Percentiles rank a stretch among this genome's conserved stretches.
phyloP scores from a whole-genome alignment of 2,329 filamentous ascomycete species.

The Penicillium frequentans region DNA sequence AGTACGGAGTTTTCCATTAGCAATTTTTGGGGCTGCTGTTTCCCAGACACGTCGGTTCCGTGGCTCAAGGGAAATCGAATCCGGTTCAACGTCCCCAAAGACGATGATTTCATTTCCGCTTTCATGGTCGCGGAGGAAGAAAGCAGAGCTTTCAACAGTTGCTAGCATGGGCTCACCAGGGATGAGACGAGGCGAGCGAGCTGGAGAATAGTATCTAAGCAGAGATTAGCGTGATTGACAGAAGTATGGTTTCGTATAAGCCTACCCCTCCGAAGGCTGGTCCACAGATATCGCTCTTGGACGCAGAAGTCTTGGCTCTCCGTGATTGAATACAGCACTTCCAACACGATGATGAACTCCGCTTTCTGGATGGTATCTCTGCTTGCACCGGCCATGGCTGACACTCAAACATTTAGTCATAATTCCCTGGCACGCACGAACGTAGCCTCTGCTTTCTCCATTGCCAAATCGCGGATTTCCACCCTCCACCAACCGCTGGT shows the following conservation, averaged over 20 bases:
- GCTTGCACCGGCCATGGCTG: slow-evolving; percentile 86
- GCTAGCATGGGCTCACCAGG: slow-evolving; percentile 20
- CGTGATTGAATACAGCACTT: slow-evolving; percentile 43
- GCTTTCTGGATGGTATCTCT: slow-evolving; percentile 55
- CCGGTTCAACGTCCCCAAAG: slow-evolving; percentile 94
- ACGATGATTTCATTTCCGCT: slow-evolving; percentile 80
- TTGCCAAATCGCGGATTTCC: slow-evolving; percentile 82
- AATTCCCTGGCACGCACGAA: slow-evolving; percentile 85
- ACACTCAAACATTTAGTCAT: slow-evolving; percentile 84
- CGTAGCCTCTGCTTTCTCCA: slow-evolving; percentile 77
- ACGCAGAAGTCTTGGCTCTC: slow-evolving; percentile 48
- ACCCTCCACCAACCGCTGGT: slow-evolving; percentile 82
- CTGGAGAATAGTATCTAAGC: slow-evolving; percentile 32
- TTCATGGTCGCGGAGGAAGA: slow-evolving; percentile 78
- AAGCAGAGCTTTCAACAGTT: slow-evolving; percentile 75
- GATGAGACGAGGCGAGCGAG: slow-evolving; percentile 27
- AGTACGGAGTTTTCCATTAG: slow-evolving; percentile 66
- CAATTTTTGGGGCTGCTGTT: slow-evolving; percentile 84
- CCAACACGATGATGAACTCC: slow-evolving; percentile 61
- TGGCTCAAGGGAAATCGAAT: slow-evolving; percentile 77
- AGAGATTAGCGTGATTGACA: neutral
- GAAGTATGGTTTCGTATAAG: neutral
- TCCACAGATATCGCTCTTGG: slow-evolving; percentile 36
- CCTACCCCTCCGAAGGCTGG: slow-evolving; percentile 32
- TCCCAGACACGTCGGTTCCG: slow-evolving; percentile 83